Conservation (phyloP, 1,139 yeast species). For the Scheffersomyces quercinus region DNA sequence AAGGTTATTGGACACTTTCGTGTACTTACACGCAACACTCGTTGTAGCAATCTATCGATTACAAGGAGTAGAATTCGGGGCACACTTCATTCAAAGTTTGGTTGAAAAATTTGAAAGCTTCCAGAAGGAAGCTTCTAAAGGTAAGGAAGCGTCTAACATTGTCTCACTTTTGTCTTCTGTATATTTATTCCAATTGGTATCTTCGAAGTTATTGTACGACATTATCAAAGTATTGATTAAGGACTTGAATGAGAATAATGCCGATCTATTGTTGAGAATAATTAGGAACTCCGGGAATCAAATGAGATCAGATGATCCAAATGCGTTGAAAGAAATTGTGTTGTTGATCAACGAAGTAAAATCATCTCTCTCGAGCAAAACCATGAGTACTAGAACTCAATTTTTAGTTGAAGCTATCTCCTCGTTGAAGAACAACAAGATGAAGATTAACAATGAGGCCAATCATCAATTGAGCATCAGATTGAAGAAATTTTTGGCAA, state of each 20-base stretch:
- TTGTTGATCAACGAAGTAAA: conserved; percentile 47
- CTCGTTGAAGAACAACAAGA: conserved; percentile 82
- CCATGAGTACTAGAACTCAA: conserved; percentile 65
- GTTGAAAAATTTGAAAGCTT: conserved; percentile 62
- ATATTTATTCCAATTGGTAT: conserved; percentile 74
- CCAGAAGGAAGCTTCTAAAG: conserved; percentile 26
- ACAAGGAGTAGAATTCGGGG: conserved; percentile 91
- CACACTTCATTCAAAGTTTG: conserved; percentile 73
- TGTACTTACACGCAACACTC: conserved; percentile 77
- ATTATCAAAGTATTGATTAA: conserved; percentile 57
- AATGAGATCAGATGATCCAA: conserved; percentile 87
- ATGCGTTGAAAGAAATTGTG: conserved; percentile 79
- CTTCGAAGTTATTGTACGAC: conserved; percentile 77
- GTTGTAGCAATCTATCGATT: conserved; percentile 72
- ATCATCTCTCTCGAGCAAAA: conserved; percentile 16
- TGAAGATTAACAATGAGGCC: conserved; percentile 53
- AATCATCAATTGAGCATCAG: conserved; percentile 53
- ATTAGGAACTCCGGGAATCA: conserved; percentile 79
- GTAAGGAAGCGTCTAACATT: conserved; percentile 68
- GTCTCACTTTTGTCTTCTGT: conserved; percentile 74
- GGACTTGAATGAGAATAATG: conserved; percentile 66
- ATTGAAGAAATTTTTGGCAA: conserved; percentile 67
- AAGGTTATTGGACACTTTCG: conserved; percentile 72
- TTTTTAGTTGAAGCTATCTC: conserved; percentile 84
- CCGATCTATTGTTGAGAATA: conserved; percentile 74